Percentiles rank a stretch among this genome's conserved stretches.
Conservation (phyloP, 345 rosid species). For the Abelmoschus esculentus region DNA sequence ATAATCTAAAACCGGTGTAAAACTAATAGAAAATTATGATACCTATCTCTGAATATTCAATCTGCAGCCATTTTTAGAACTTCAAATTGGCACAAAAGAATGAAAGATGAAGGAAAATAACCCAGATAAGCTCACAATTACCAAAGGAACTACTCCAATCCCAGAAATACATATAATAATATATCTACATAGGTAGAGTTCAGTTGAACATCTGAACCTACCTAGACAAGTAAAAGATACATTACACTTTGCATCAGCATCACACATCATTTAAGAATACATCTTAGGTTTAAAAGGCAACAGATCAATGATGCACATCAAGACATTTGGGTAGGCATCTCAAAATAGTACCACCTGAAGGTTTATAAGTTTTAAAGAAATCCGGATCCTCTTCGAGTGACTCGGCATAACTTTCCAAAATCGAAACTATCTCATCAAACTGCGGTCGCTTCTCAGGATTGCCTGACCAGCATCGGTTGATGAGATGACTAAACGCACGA, state of each 20-base stretch:
- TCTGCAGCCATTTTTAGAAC: neutral
- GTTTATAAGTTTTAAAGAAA: slow-evolving; percentile 34
- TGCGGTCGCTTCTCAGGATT: slow-evolving; percentile 51
- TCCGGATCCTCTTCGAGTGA: slow-evolving; percentile 47
- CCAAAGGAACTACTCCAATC: neutral
- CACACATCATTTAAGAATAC: slow-evolving; percentile 10
- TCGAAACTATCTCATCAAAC: slow-evolving; percentile 48
- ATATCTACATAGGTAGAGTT: neutral
- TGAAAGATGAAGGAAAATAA: neutral
- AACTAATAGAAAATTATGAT: no score
- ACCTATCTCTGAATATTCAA: no score
- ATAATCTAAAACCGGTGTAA: no score
- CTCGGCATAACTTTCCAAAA: slow-evolving; percentile 43
- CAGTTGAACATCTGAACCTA: neutral
- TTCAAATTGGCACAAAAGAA: no score
- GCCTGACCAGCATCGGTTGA: slow-evolving; percentile 63
- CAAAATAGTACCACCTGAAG: slow-evolving; percentile 20
- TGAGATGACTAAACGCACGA: slow-evolving; percentile 40
- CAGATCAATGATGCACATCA: slow-evolving; percentile 9
- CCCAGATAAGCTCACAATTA: neutral
- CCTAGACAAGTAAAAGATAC: neutral
- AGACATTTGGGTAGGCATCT: slow-evolving; percentile 37
- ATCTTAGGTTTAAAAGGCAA: slow-evolving; percentile 18
- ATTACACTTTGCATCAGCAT: slow-evolving; percentile 6
- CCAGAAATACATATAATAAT: neutral